phyloP scores from a whole-genome alignment of 179 eudicot genomes.

The Actinidia chinensis region DNA sequence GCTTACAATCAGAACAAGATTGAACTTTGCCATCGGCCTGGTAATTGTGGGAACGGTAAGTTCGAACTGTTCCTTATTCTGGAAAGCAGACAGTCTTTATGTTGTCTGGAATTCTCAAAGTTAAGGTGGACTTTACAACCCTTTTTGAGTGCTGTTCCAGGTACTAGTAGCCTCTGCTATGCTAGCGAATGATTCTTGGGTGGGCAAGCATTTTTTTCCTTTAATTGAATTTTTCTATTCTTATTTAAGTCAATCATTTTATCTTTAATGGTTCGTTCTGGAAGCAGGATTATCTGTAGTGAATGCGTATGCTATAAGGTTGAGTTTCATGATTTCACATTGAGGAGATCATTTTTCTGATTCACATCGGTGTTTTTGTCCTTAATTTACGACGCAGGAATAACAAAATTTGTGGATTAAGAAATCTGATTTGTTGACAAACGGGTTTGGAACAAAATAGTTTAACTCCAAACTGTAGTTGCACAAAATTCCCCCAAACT shows the following conservation, averaged over 20 bases:
- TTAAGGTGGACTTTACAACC: not conserved
- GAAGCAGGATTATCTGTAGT: not conserved
- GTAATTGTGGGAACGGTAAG: constrained; percentile 84
- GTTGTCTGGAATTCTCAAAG: constrained; percentile 1
- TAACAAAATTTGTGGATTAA: not conserved
- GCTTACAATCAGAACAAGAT: constrained; percentile 82
- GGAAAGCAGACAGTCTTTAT: not conserved
- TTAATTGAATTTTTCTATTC: not conserved
- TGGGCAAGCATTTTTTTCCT: not conserved
- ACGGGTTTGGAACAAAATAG: not conserved
- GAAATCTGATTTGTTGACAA: not conserved
- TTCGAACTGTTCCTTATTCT: not conserved
- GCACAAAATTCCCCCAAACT: not conserved
- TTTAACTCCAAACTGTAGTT: not conserved
- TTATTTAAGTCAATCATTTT: not conserved
- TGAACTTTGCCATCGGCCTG: constrained; percentile 78
- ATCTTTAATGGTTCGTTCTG: not conserved
- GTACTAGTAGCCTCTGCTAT: not conserved
- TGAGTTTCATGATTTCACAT: not conserved
- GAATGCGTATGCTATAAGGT: not conserved
- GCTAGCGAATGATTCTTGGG: not conserved
- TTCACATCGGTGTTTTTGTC: not conserved
- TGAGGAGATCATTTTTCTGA: not conserved
- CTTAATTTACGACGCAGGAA: not conserved
- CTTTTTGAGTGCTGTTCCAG: not conserved